These are phyloP conservation scores for Torulaspora maleeae DNA, from an alignment of 805 yeast genomes.

Conservation along the genomic window DNA sequence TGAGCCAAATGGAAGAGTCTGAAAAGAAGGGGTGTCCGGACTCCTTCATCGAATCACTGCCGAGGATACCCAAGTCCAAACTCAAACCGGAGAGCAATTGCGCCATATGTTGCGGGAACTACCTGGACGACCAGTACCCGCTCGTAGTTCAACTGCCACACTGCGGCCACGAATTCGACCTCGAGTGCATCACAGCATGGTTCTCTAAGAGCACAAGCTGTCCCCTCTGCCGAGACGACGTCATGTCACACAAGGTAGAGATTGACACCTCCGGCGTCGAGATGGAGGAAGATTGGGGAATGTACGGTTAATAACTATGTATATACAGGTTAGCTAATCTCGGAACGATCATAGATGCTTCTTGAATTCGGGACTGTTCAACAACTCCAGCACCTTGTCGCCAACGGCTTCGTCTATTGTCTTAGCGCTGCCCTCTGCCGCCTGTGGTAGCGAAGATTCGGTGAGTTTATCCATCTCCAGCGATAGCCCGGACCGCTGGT, in stretches of 20 bases:
- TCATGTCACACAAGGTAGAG: slow-evolving; percentile 44
- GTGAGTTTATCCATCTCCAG: slow-evolving; percentile 19
- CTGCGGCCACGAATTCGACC: slow-evolving; percentile 77
- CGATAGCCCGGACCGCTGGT: slow-evolving; percentile 47
- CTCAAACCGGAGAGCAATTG: slow-evolving; percentile 55
- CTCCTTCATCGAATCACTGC: slow-evolving; percentile 68
- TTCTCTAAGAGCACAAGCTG: slow-evolving; percentile 67
- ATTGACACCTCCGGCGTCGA: slow-evolving; percentile 50
- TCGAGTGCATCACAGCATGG: slow-evolving; percentile 93
- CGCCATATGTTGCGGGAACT: slow-evolving; percentile 77
- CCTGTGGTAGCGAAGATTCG: slow-evolving; percentile 1
- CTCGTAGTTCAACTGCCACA: slow-evolving; percentile 70
- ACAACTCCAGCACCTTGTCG: slow-evolving; percentile 62
- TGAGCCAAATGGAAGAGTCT: slow-evolving; percentile 25
- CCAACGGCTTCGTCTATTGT: slow-evolving; percentile 29
- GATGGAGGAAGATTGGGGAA: slow-evolving; percentile 70
- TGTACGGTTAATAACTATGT: slow-evolving; percentile 53
- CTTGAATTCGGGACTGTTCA: slow-evolving; percentile 67
- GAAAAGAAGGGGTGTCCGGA: slow-evolving; percentile 56
- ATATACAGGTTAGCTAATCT: slow-evolving; percentile 5
- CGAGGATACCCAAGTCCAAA: slow-evolving; percentile 53
- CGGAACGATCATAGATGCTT: slow-evolving; percentile 36
- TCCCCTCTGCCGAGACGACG: slow-evolving; percentile 79
- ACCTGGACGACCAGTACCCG: slow-evolving; percentile 69
- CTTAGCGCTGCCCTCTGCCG: slow-evolving; percentile 2